Conservation (phyloP, 148 eudicot genomes). For the Euryodendron excelsum region DNA sequence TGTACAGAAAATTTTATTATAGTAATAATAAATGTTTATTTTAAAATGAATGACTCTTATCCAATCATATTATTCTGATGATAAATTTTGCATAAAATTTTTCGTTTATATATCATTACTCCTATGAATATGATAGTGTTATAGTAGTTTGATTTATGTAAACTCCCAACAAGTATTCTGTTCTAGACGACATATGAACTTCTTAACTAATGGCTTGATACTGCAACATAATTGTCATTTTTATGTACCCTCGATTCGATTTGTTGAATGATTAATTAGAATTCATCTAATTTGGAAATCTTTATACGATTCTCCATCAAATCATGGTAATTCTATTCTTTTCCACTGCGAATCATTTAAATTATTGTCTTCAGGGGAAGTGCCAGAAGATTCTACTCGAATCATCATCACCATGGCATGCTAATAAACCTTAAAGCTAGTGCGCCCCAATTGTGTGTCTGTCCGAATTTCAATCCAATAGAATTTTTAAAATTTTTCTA, state of each 20-base stretch:
- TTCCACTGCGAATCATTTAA: no score
- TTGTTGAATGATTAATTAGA: neutral
- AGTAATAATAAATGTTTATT: no score
- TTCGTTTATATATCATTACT: no score
- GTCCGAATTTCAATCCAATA: no score
- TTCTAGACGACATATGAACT: slow-evolving; percentile 5
- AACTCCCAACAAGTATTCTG: neutral
- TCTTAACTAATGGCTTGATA: neutral
- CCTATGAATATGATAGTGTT: neutral
- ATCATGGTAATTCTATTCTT: neutral
- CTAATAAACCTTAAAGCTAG: neutral
- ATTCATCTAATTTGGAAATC: neutral
- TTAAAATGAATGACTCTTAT: no score
- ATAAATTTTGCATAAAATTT: no score
- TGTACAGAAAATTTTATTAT: no score
- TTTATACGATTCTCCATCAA: neutral
- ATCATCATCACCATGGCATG: no score
- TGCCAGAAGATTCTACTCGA: neutral
- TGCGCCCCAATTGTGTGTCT: no score
- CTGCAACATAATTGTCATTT: neutral
- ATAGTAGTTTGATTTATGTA: neutral
- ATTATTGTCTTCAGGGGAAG: neutral
- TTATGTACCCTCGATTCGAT: neutral
- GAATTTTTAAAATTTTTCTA: no score
- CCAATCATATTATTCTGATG: no score